These are phyloP conservation scores for Croton laevigatus DNA, from an alignment of 441 rosid genomes.

Conservation along the genomic window DNA sequence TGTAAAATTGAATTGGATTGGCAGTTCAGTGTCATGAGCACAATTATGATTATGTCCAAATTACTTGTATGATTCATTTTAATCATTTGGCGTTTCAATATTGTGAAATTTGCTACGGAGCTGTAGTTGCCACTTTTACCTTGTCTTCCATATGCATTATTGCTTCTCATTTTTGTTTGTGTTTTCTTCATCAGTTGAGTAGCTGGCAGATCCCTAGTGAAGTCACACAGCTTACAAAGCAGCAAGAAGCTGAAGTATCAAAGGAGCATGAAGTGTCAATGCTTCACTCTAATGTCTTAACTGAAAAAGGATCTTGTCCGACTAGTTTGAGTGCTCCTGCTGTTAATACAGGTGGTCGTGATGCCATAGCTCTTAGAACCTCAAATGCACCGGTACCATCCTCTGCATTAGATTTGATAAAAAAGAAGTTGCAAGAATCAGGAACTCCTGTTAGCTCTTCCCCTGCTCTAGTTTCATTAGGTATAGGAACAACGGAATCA, in stretches of 20 bases:
- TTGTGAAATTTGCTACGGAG: neutral
- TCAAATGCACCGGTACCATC: conserved; percentile 51
- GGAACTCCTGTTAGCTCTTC: conserved; percentile 63
- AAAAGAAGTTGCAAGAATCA: conserved; percentile 89
- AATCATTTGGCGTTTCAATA: neutral
- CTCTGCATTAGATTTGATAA: conserved; percentile 89
- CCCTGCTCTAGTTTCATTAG: conserved; percentile 40
- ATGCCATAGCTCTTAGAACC: conserved; percentile 60
- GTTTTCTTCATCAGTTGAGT: conserved; percentile 54
- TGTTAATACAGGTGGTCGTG: conserved; percentile 81
- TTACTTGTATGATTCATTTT: neutral
- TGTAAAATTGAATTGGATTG: neutral
- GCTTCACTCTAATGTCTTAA: conserved; percentile 36
- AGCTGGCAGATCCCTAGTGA: conserved; percentile 98
- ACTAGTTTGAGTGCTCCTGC: conserved; percentile 76
- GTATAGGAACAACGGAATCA: conserved; percentile 47
- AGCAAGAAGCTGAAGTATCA: conserved; percentile 49
- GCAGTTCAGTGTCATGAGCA: neutral
- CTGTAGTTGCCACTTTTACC: neutral
- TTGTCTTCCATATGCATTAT: neutral
- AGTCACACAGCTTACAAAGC: conserved; percentile 68
- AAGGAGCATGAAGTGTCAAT: conserved; percentile 45
- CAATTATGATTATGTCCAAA: neutral
- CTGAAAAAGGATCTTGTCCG: conserved; percentile 59
- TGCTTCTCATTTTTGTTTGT: conserved; percentile 11